Conservation (phyloP, 805 yeast species). For the Zygotorulaspora chibaensis region DNA sequence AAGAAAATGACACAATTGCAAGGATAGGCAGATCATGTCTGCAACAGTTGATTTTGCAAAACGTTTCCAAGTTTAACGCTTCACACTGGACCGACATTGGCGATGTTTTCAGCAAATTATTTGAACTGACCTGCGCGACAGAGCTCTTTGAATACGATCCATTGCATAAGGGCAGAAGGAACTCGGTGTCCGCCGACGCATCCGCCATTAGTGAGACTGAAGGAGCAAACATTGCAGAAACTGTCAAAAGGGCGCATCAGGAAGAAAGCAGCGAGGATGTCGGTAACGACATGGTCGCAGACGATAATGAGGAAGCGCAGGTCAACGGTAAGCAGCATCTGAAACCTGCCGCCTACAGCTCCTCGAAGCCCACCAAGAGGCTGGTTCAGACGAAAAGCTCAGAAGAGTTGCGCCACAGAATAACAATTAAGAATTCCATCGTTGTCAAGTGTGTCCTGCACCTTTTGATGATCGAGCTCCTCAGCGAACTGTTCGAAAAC, state of each 20-base stretch:
- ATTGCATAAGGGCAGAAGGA: constrained; percentile 33
- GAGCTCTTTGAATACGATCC: constrained; percentile 65
- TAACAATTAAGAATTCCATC: constrained; percentile 63
- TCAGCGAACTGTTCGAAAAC: constrained; percentile 76
- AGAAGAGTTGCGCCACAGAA: constrained; percentile 41
- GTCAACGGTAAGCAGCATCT: constrained; percentile 3
- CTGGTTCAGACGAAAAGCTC: constrained; percentile 27
- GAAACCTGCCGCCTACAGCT: constrained; percentile 2
- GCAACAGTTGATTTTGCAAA: constrained; percentile 72
- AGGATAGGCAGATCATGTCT: constrained; percentile 90
- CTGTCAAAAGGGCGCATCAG: constrained; percentile 31
- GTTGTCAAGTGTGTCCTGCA: constrained; percentile 92
- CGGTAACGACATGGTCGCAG: constrained; percentile 33
- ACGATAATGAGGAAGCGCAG: constrained; percentile 7
- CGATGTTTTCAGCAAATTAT: constrained; percentile 60
- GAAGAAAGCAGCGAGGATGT: constrained; percentile 37
- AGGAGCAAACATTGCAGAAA: constrained; percentile 27
- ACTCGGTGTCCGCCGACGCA: constrained; percentile 11
- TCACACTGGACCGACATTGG: constrained; percentile 75
- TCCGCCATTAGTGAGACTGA: not conserved
- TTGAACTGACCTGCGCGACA: constrained; percentile 77
- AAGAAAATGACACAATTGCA: constrained; percentile 94
- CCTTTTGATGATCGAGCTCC: constrained; percentile 77
- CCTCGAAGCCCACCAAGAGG: constrained; percentile 15
- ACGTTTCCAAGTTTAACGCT: constrained; percentile 56